These are phyloP conservation scores for Trametes elegans DNA, from an alignment of 768 basidiomycete species.

Conservation along the genomic window DNA sequence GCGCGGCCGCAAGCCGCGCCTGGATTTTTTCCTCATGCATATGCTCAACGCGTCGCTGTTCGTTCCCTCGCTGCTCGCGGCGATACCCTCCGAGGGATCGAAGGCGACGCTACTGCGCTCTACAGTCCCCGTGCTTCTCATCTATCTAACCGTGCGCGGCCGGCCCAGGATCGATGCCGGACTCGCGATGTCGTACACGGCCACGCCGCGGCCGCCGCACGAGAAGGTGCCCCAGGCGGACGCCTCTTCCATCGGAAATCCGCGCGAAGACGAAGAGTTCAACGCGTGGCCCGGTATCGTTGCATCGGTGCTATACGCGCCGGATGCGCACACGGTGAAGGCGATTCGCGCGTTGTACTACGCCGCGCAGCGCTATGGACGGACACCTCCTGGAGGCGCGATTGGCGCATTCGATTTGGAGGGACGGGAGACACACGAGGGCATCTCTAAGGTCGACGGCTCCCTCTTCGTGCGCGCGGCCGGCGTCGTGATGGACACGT, in stretches of 20 bases:
- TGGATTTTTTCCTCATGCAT: constrained; percentile 63
- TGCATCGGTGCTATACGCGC: constrained; percentile 44
- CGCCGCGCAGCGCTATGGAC: constrained; percentile 48
- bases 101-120: constrained; percentile 47
- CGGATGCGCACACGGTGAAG: constrained; percentile 44
- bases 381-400: constrained; percentile 37
- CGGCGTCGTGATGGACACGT: constrained; percentile 50
- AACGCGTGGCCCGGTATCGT: constrained; percentile 55
- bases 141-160: constrained; percentile 42
- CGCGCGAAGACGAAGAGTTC: constrained; percentile 34
- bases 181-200: constrained; percentile 46
- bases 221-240: constrained; percentile 16
- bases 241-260: constrained; percentile 34
- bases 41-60: constrained; percentile 52
- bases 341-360: constrained; percentile 44
- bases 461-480: constrained; percentile 57
- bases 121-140: constrained; percentile 38
- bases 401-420: constrained; percentile 42
- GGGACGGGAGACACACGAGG: constrained; percentile 45
- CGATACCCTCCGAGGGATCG: constrained; percentile 31
- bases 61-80: constrained; percentile 41
- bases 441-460: constrained; percentile 47
- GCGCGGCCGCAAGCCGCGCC: constrained; percentile 44
- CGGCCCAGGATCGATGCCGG: constrained; percentile 50
- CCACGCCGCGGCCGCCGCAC: constrained; percentile 39